Evolutionary conservation across 2,329 filamentous ascomycete species (phyloP), one percentile per base, ranked within the genome.

Genomic region (Xylaria sp.): DNA sequence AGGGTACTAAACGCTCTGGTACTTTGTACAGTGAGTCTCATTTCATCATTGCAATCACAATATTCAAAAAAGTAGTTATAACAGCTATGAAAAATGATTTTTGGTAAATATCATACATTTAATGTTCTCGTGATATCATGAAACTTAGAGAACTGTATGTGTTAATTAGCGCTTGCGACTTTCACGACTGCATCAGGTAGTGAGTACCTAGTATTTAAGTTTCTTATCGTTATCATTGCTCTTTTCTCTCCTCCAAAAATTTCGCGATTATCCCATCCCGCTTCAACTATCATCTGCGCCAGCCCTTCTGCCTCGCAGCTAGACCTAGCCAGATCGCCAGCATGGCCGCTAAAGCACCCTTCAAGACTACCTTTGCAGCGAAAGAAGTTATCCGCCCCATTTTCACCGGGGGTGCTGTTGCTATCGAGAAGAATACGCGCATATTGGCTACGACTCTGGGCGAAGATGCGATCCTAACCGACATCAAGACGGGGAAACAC

Each of bases 291-390:
- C 49, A 44, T 36, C 61, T 29, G 58, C 36, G 53, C 31, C 51
- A 38, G 47, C 49, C 33, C 39, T 50, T 65, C 31, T n/a, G 22
- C 56, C 31, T 61, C 49, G 57, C 49, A 63, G 20, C 13, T 25
- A 25, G 27, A 57, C 55, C 39, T 42, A 6, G 20, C 51, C 17
- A 20, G 13, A 9, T n/a, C 27, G 29, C 44, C 22, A 79, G 68
- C 63, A 89, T 91, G 89, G 86, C 89, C 62, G 86, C 81, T 68
- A 89, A 88, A 78, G 81, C 87, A 66, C 83, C 87, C 20, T 83
- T 87, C 73, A 96, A 94, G 84, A 97, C 94, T 65, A 97, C 95
- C 3, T 99, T 97, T 79, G 92, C 96, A 76, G 88, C 91, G 65
- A 87, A 87, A 71, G 89, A 91, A 75, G 92, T 93, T 54, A 92